phyloP scores from a whole-genome alignment of 2,329 filamentous ascomycete genomes.

The Fusarium sp. region DNA sequence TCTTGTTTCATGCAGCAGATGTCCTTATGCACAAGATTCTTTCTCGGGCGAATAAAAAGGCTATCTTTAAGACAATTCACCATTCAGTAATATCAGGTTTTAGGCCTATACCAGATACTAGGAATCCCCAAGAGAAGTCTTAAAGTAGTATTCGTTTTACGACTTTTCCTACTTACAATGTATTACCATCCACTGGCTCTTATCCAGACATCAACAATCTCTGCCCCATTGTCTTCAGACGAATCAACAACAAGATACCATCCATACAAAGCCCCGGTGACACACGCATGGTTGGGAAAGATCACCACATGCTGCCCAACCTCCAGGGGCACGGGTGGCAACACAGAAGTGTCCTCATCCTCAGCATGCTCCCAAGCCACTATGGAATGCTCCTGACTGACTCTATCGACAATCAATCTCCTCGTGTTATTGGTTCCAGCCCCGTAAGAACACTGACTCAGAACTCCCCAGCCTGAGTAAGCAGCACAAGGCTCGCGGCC shows the following conservation, averaged over 20 bases:
- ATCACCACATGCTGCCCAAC: conserved; percentile 60
- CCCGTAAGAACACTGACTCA: conserved; percentile 54
- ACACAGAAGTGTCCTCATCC: not conserved
- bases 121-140: too few relatives aligned
- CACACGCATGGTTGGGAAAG: conserved; percentile 74
- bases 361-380: conserved; percentile 60
- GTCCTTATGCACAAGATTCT: too few relatives aligned
- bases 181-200: conserved; percentile 64
- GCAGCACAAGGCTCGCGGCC: conserved; percentile 71
- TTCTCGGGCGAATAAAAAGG: too few relatives aligned
- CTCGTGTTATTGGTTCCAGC: not conserved
- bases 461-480: conserved; percentile 71
- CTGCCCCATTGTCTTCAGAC: conserved; percentile 47
- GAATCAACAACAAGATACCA: conserved; percentile 69
- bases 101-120: too few relatives aligned
- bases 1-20: too few relatives aligned
- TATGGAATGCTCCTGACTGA: conserved; percentile 76
- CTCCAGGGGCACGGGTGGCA: conserved; percentile 54
- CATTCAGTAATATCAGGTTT: too few relatives aligned
- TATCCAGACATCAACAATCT: conserved; percentile 70
- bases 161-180: too few relatives aligned
- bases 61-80: too few relatives aligned
- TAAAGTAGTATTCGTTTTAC: too few relatives aligned
- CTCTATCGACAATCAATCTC: conserved; percentile 66
- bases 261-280: conserved; percentile 69